Evolutionary conservation across 2,329 filamentous ascomycete genomes (phyloP).

Genomic region (Tolypocladium amazonense): DNA sequence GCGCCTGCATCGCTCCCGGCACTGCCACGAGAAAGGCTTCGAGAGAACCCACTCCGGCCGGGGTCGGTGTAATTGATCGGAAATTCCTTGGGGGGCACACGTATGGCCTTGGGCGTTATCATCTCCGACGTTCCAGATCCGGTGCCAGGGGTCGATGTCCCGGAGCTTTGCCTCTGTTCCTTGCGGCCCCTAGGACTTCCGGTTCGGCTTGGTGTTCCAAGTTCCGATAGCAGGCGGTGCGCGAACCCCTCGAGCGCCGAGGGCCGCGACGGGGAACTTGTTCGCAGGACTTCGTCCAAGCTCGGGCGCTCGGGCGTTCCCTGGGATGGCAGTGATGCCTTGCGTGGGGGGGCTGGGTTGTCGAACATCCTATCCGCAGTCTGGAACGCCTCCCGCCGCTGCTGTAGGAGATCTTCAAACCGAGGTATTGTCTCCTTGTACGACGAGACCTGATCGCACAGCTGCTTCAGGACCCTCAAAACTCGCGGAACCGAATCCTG

Average conservation of each 20-base stretch:
- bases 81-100: constrained; percentile 32
- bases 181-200: constrained; percentile 39
- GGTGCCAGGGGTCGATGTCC: constrained; percentile 18
- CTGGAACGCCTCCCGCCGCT: constrained; percentile 53
- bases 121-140: constrained; percentile 6
- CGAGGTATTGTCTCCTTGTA: constrained; percentile 57
- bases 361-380: constrained; percentile 40
- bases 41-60: constrained; percentile 13
- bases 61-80: constrained; percentile 26
- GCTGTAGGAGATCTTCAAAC: constrained; percentile 62
- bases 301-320: constrained; percentile 30
- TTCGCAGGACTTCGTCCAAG: constrained; percentile 31
- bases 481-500: constrained; percentile 40
- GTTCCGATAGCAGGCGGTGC: constrained; percentile 50
- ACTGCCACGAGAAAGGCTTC: constrained; percentile 32
- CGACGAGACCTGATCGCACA: constrained; percentile 50
- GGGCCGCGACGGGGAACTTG: constrained; percentile 40
- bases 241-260: constrained; percentile 50
- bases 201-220: constrained; percentile 42
- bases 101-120: constrained; percentile 18
- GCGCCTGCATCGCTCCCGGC: constrained; percentile 14
- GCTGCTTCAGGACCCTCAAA: constrained; percentile 44
- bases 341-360: constrained; percentile 19
- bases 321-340: constrained; percentile 18
- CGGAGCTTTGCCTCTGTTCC: constrained; percentile 25